Conservation (phyloP, 2,329 filamentous ascomycete genomes). For the Pleomassaria siparia region DNA sequence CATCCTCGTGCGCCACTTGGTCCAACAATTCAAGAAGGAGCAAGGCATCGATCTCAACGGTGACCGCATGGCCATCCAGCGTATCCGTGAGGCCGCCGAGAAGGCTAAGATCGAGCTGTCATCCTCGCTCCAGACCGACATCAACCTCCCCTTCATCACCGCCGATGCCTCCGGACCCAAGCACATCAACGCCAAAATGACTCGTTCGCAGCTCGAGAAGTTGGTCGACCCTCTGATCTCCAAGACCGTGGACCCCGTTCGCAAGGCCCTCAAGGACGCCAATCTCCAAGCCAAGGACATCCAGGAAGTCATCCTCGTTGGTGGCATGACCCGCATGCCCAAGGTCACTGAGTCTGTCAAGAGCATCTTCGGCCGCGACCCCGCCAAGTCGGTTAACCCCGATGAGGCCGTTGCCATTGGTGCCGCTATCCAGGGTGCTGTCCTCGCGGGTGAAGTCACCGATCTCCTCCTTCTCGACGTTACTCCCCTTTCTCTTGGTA, state of each 20-base stretch:
- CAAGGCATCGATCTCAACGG: constrained; percentile 84
- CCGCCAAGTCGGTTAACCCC: constrained; percentile 97
- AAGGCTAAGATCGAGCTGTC: constrained; percentile 99
- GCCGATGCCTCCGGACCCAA: constrained; percentile 93
- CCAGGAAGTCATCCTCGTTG: constrained; percentile 95
- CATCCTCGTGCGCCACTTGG: constrained; percentile 86
- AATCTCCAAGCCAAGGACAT: constrained; percentile 89
- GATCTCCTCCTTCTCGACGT: constrained; percentile 94
- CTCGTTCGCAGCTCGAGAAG: constrained; percentile 86
- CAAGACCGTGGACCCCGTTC: constrained; percentile 86
- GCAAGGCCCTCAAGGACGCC: constrained; percentile 96
- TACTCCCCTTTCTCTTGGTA: constrained; percentile 93
- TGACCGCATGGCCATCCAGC: constrained; percentile 98
- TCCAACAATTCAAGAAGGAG: constrained; percentile 95
- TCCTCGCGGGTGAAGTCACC: constrained; percentile 94
- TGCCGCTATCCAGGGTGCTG: constrained; percentile 95
- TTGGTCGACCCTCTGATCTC: constrained; percentile 88
- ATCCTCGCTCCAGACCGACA: constrained; percentile 91
- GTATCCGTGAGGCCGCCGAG: constrained; percentile 97
- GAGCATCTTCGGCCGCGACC: constrained; percentile 93
- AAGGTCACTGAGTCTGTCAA: constrained; percentile 97
- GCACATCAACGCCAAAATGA: constrained; percentile 97
- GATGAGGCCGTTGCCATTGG: constrained; percentile 98
- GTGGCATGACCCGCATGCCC: constrained; percentile 99
- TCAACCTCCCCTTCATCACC: constrained; percentile 98